Evolutionary conservation across 306 rosid genomes (phyloP).

Genomic region (Begonia peltatifolia): DNA sequence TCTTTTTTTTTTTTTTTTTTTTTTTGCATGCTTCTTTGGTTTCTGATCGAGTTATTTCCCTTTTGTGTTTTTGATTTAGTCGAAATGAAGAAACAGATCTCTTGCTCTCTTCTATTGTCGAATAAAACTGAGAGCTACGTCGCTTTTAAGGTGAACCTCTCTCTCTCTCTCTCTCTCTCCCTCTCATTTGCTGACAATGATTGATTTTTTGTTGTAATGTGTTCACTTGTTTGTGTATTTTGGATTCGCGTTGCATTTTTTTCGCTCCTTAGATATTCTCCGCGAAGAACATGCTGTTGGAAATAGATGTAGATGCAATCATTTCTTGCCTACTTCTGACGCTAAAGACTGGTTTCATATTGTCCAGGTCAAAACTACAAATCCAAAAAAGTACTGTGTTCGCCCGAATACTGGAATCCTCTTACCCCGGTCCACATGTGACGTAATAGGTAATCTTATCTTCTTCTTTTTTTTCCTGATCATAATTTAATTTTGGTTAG

Average conservation of each 20-base stretch:
- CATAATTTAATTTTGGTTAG: neutral
- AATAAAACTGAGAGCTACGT: conserved; percentile 64
- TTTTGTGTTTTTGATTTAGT: conserved; percentile 20
- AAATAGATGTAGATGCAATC: neutral
- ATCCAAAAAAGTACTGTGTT: conserved; percentile 80
- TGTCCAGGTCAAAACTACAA: conserved; percentile 67
- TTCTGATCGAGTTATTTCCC: conserved; percentile 9
- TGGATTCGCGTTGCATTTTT: neutral
- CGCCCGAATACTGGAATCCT: conserved; percentile 78
- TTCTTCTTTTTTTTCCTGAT: neutral
- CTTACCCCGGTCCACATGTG: conserved; percentile 60
- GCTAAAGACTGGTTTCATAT: conserved; percentile 10
- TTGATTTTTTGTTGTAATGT: neutral
- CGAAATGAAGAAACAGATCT: conserved; percentile 82
- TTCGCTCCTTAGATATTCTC: too few species aligned
- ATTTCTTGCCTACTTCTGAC: conserved; percentile 6
- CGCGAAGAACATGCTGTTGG: neutral
- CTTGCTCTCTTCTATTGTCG: conserved; percentile 54
- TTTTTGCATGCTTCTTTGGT: neutral
- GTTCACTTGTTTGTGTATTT: neutral
- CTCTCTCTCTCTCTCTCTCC: neutral
- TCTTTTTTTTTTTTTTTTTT: neutral
- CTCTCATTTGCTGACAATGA: neutral
- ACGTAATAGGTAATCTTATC: conserved; percentile 40
- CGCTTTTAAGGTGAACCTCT: conserved; percentile 58